These are phyloP conservation scores for Rubroshorea leprosula DNA, from an alignment of 345 rosid species.

Conservation along the genomic window DNA sequence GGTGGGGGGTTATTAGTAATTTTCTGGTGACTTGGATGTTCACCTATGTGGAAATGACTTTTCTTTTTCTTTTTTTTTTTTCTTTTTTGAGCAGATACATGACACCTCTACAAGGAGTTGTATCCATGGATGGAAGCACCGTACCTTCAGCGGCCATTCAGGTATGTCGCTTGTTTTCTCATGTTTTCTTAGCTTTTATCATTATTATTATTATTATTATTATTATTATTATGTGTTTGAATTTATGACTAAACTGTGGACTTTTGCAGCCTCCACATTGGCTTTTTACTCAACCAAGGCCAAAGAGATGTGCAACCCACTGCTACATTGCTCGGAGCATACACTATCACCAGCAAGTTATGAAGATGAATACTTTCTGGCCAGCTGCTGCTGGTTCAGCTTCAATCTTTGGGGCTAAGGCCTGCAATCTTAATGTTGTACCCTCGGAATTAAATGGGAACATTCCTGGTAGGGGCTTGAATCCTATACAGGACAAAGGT, in stretches of 20 bases:
- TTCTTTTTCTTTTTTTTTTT: too few relatives aligned
- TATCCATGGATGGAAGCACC: slow-evolving; percentile 66
- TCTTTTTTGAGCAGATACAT: slow-evolving; percentile 61
- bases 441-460: slow-evolving; percentile 70
- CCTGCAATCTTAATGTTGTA: slow-evolving; percentile 63
- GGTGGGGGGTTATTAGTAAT: too few relatives aligned
- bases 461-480: slow-evolving; percentile 43
- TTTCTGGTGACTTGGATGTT: too few relatives aligned
- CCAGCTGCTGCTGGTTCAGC: slow-evolving; percentile 74
- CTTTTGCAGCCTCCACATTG: slow-evolving; percentile 66
- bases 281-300: slow-evolving; percentile 71
- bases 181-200: neutral
- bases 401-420: slow-evolving; percentile 68
- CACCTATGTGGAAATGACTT: too few relatives aligned
- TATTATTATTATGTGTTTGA: too few relatives aligned
- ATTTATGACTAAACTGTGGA: neutral
- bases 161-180: slow-evolving; percentile 31
- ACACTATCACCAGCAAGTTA: slow-evolving; percentile 61
- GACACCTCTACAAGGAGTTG: slow-evolving; percentile 88
- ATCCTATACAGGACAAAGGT: slow-evolving; percentile 53
- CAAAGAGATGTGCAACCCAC: slow-evolving; percentile 92
- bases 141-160: slow-evolving; percentile 71
- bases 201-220: too few relatives aligned
- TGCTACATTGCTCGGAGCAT: slow-evolving; percentile 85
- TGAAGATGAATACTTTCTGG: slow-evolving; percentile 90